phyloP scores from a whole-genome alignment of 1,284 basidiomycete species.

The Austropuccinia psidii region DNA sequence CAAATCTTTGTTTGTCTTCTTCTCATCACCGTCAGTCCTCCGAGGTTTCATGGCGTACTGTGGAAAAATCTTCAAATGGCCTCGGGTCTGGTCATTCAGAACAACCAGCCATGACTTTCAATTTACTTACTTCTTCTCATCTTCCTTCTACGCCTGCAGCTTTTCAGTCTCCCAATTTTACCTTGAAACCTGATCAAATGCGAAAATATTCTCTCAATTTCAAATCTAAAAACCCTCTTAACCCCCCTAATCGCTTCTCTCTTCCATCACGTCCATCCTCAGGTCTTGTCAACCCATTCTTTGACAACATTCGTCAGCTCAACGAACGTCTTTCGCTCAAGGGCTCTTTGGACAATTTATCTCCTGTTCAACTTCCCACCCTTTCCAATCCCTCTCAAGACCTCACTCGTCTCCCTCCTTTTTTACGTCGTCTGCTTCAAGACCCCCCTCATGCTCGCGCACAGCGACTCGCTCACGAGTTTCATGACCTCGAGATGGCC shows the following conservation, averaged over 20 bases:
- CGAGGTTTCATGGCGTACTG: too few relatives aligned
- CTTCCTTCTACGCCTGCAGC: background rate
- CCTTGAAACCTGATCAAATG: background rate
- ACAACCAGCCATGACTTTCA: background rate
- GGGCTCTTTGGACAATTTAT: constrained; percentile 59
- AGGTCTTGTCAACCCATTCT: constrained; percentile 49
- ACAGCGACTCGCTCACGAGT: constrained; percentile 75
- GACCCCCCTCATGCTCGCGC: constrained; percentile 56
- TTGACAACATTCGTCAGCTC: constrained; percentile 93
- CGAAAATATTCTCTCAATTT: background rate
- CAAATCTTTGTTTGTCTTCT: too few relatives aligned
- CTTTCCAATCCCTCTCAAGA: constrained; percentile 50
- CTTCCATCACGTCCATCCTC: background rate
- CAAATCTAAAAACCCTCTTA: background rate
- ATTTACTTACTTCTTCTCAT: background rate
- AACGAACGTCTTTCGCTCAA: constrained; percentile 61
- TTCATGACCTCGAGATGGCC: constrained; percentile 78
- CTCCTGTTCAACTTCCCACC: constrained; percentile 61
- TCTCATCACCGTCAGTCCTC: background rate
- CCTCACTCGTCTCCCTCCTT: constrained; percentile 60
- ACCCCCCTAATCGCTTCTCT: background rate
- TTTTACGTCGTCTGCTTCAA: constrained; percentile 66
- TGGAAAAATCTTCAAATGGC: too few relatives aligned
- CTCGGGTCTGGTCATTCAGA: too few relatives aligned
- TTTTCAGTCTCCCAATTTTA: background rate